These are phyloP conservation scores for Nemania diffusa DNA, from an alignment of 2,329 filamentous ascomycete species.

Conservation along the genomic window DNA sequence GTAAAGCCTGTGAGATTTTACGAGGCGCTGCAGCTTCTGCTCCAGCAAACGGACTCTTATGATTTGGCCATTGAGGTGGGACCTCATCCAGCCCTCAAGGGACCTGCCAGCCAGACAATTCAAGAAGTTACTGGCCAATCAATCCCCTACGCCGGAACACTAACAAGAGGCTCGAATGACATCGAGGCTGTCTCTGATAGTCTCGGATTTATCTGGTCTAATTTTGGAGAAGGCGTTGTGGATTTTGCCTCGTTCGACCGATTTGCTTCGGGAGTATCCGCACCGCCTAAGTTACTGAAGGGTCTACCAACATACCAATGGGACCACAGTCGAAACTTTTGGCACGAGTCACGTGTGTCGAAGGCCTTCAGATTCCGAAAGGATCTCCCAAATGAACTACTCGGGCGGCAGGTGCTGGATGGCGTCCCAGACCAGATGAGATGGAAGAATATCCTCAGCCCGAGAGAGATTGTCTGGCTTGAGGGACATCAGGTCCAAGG, in stretches of 20 bases:
- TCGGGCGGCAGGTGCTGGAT: not conserved
- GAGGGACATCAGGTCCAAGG: not conserved
- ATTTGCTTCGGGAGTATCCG: not conserved
- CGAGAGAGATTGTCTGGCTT: constrained; percentile 2
- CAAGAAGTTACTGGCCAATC: not conserved
- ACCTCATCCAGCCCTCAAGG: constrained; percentile 23
- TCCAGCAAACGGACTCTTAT: not conserved
- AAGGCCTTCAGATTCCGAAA: not conserved
- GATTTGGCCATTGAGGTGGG: constrained; percentile 23
- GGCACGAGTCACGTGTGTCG: not conserved
- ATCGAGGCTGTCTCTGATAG: not conserved
- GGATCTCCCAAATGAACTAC: not conserved
- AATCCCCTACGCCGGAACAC: constrained; percentile 17
- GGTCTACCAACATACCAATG: not conserved
- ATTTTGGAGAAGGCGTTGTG: not conserved
- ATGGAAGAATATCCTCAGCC: not conserved
- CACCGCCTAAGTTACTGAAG: not conserved
- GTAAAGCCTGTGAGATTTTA: not conserved
- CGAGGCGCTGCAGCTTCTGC: not conserved
- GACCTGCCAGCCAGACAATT: constrained; percentile 10
- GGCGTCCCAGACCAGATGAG: not conserved
- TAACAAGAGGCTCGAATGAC: not conserved
- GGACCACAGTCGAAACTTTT: not conserved
- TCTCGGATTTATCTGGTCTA: constrained; percentile 17
- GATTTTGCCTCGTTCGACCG: not conserved